Conservation (phyloP, 2,329 filamentous ascomycete genomes). For the Amylocarpus encephaloides region DNA sequence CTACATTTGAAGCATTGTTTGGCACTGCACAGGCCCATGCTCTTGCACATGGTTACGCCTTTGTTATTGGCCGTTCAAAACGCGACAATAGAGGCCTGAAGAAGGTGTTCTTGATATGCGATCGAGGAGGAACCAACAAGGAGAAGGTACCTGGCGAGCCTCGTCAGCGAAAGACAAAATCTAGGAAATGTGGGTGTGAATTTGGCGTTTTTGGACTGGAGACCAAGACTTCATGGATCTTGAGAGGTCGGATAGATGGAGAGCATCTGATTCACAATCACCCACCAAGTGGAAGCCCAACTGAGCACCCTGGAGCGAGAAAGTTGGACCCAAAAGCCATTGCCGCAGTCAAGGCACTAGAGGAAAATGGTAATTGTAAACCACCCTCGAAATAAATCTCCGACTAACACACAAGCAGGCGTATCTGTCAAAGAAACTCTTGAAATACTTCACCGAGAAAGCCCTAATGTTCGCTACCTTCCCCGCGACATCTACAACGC, state of each 20-base stretch:
- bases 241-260: constrained; percentile 55
- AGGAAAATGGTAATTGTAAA: constrained; percentile 52
- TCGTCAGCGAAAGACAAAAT: constrained; percentile 55
- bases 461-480: constrained; percentile 56
- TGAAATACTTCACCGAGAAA: constrained; percentile 57
- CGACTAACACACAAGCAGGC: constrained; percentile 42
- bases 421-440: constrained; percentile 61
- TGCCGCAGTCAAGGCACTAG: constrained; percentile 58
- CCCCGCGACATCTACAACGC: constrained; percentile 64
- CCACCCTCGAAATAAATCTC: background rate
- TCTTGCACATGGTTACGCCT: constrained; percentile 60
- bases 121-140: constrained; percentile 60
- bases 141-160: constrained; percentile 31
- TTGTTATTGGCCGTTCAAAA: constrained; percentile 62
- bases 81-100: constrained; percentile 58
- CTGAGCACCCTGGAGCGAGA: constrained; percentile 58
- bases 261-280: constrained; percentile 57
- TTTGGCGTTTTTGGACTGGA: constrained; percentile 67
- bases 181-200: constrained; percentile 61
- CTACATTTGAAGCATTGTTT: constrained; percentile 58
- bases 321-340: constrained; percentile 64
- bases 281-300: constrained; percentile 58
- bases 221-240: constrained; percentile 60
- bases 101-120: constrained; percentile 62
- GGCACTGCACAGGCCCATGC: constrained; percentile 59